Evolutionary conservation across 768 basidiomycete species (phyloP), one percentile per base, ranked within the genome.

Genomic region (Termitomyces bulborhizus): DNA sequence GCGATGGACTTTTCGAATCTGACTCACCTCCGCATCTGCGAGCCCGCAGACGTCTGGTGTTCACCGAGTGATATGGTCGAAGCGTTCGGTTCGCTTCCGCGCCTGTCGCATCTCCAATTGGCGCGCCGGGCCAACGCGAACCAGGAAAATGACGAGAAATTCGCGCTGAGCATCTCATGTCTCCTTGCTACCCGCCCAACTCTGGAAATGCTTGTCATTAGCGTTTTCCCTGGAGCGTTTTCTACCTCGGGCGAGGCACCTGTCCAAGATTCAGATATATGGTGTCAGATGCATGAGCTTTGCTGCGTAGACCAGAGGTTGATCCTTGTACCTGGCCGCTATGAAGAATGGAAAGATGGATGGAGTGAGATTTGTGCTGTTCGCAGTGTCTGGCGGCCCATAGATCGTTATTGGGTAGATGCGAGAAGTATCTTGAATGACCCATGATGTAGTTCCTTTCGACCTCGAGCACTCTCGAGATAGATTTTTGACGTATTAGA

Each of bases 71-170:
- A 66, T 21, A 70, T 73, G 29, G 60, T 76, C 36, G 58, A 54
- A 6, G 59, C 66, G 18, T 71, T 75, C 47, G 71, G 70, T 4
- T 37, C 63, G n/a, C 65, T 72, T 4, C 70, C 70, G 0, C 57
- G 69, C 27, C 67, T 78, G 5, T 67, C 76, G 1, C 71, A 77
- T 58, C 62, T 77, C 16, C 68, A 74, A 48, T 63, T 78, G 8
- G 61, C 74, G 3, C 74, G 76, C 32, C 69, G 70, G 1, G 66
- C 70, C 21, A 65, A 73, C 46, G 72, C 74, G 4, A 78, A 76
- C 57, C 63, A 64, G 53, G 73, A 71, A 26, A 78, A 78, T 52
- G 76, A 78, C 60, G 21, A 57, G 6, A 51, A 62, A 16, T 78
- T 78, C 51, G 63, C 65, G 2, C 62, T 68, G 9, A 71, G 72